Base-by-base conservation (phyloP, 1,139 yeast species). In the Sugiyamaella neomexicana region DNA sequence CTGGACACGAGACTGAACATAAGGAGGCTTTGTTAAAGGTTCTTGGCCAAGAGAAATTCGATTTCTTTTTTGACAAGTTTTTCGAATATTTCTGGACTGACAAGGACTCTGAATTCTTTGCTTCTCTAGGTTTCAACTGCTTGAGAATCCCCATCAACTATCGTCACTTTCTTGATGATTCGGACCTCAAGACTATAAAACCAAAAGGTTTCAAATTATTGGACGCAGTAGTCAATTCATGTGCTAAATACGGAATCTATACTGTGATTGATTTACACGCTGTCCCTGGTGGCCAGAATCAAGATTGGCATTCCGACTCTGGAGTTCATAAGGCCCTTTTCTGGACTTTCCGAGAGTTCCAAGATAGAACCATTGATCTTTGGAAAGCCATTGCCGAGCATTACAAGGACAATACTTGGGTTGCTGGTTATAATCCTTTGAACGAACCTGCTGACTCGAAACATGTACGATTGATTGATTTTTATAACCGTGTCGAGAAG, bases 41-140 rank as follows among this genome's bases (percentile, higher is more conserved):
- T 23, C 72, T 77, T 54, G 80, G 80, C 38, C 55, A 70, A 55
- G 79, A 76, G 48, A 77, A 77, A 60, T 72, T 69, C 55, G 73
- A 75, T 25, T 77, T 57, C 64, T 77, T 76, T 66, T 77, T 77
- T 56, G 78, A 77, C 55, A 75, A 73, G 59, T 76, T 77, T 60
- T 75, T 75, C 58, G 78, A 77, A 52, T 77, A 77, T 63, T 77
- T 75, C 63, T 77, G 79, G 79, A 74, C 78, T 36, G 78, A 73
- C 46, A 58, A 65, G 43, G 80, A 77, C 62, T 78, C 80, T 38
- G 66, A 68, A 49, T 74, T 76, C 60, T 75, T 72, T 62, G 63
- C 66, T 32, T 70, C 73, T 20, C 69, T 75, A 56, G 75, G 75
- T 12, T 69, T 77, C 62, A 77, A 75, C 61, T 75, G 79, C 60